Evolutionary conservation across 2,329 filamentous ascomycete species (phyloP).

Genomic region (Teratosphaeria gauchensis): DNA sequence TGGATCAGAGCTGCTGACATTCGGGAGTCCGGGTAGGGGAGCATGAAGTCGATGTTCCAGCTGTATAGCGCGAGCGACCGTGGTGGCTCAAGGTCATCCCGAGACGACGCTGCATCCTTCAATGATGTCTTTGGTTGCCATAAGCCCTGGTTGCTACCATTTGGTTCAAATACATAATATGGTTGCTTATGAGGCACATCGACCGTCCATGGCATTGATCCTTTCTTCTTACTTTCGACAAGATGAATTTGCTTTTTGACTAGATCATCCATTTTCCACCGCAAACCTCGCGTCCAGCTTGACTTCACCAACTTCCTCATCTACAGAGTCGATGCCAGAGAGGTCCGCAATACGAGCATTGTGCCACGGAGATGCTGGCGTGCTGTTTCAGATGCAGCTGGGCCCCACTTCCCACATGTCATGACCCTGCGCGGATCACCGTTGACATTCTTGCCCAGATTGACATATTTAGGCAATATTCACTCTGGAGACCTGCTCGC

Average conservation of each 20-base stretch:
- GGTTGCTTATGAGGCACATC: slow-evolving; percentile 12
- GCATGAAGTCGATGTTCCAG: slow-evolving; percentile 43
- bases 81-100: too few relatives aligned
- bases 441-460: neutral
- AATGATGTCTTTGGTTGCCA: neutral
- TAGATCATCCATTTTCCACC: too few relatives aligned
- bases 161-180: slow-evolving; percentile 6
- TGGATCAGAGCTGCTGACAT: slow-evolving; percentile 34
- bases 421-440: neutral
- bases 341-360: too few relatives aligned
- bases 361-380: neutral
- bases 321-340: too few relatives aligned
- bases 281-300: too few relatives aligned
- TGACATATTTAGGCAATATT: too few relatives aligned
- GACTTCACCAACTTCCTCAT: too few relatives aligned
- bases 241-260: neutral
- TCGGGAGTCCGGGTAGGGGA: slow-evolving; percentile 28
- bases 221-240: neutral
- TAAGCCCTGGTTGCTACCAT: slow-evolving; percentile 7
- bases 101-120: too few relatives aligned
- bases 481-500: neutral
- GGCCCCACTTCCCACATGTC: neutral
- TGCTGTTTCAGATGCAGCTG: neutral
- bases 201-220: slow-evolving; percentile 12
- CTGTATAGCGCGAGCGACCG: slow-evolving; percentile 28